phyloP scores from a whole-genome alignment of 2,329 filamentous ascomycete genomes.

The Penicillium sp. region DNA sequence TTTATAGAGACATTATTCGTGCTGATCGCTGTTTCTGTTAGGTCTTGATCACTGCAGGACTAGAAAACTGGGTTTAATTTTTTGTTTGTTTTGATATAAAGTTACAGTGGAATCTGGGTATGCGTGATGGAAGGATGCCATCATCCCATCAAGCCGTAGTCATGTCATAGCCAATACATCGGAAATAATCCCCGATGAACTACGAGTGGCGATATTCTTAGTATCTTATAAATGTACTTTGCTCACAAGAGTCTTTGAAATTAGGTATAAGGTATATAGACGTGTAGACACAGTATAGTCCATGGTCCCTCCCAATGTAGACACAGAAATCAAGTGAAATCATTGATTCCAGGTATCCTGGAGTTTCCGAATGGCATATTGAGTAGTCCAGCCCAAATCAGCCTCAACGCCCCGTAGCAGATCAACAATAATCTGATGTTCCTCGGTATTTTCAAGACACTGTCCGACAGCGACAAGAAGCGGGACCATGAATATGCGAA shows the following conservation, averaged over 20 bases:
- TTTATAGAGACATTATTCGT: not conserved
- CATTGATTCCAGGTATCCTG: constrained; percentile 31
- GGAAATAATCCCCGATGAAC: not conserved
- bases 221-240: not conserved
- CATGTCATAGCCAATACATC: not conserved
- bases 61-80: not conserved
- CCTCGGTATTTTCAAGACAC: constrained; percentile 52
- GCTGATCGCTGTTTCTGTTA: not conserved
- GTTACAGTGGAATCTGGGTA: not conserved
- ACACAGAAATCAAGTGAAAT: not conserved
- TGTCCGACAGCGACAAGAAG: constrained; percentile 60
- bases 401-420: constrained; percentile 58
- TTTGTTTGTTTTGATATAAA: not conserved
- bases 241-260: not conserved
- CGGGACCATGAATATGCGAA: constrained; percentile 58
- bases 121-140: not conserved
- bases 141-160: not conserved
- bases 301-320: not conserved
- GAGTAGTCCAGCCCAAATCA: constrained; percentile 60
- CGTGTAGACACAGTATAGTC: not conserved
- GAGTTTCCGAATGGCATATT: constrained; percentile 54
- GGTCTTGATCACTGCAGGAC: not conserved
- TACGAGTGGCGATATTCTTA: not conserved
- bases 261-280: not conserved
- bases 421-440: constrained; percentile 54